Percentiles rank a stretch among this genome's conserved stretches.
Evolutionary conservation across 371 early-diverging fungal species (phyloP).

Genomic region (Zychaea mexicana): DNA sequence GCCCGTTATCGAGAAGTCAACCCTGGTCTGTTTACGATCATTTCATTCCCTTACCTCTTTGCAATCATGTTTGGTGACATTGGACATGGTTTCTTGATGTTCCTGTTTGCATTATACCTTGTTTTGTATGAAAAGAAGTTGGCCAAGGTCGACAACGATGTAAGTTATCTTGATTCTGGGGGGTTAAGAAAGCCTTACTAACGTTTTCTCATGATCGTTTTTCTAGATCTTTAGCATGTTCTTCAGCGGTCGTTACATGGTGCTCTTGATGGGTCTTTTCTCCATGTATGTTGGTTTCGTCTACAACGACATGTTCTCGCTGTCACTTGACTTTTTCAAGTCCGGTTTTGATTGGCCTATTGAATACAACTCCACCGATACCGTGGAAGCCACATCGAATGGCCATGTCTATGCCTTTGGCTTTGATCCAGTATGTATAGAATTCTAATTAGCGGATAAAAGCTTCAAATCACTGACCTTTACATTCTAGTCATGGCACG

Average conservation of each 20-base stretch:
- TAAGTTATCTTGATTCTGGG: slow-evolving; percentile 13
- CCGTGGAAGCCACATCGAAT: slow-evolving; percentile 46
- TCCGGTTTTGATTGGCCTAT: slow-evolving; percentile 78
- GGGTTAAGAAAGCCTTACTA: not conserved
- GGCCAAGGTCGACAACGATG: slow-evolving; percentile 74
- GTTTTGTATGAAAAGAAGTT: slow-evolving; percentile 84
- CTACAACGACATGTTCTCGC: slow-evolving; percentile 98
- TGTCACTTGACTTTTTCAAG: slow-evolving; percentile 74
- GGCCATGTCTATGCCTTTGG: slow-evolving; percentile 71
- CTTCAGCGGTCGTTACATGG: slow-evolving; percentile 96
- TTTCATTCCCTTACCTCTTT: slow-evolving; percentile 99
- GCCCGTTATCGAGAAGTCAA: slow-evolving; percentile 99
- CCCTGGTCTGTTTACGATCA: slow-evolving; percentile 97
- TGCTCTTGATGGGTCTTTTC: slow-evolving; percentile 96
- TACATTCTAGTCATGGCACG: slow-evolving; percentile 94
- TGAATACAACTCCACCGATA: slow-evolving; percentile 41
- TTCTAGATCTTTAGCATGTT: slow-evolving; percentile 84
- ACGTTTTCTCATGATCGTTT: not conserved
- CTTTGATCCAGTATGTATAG: slow-evolving; percentile 81
- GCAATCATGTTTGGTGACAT: slow-evolving; percentile 99
- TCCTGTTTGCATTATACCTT: slow-evolving; percentile 78
- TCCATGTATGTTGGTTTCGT: slow-evolving; percentile 98
- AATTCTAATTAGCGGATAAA: too few species aligned
- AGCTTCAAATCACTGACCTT: too few species aligned
- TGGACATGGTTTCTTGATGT: slow-evolving; percentile 95